Evolutionary conservation across 257 asterid genomes (phyloP).

Genomic region (Capsicum pubescens): DNA sequence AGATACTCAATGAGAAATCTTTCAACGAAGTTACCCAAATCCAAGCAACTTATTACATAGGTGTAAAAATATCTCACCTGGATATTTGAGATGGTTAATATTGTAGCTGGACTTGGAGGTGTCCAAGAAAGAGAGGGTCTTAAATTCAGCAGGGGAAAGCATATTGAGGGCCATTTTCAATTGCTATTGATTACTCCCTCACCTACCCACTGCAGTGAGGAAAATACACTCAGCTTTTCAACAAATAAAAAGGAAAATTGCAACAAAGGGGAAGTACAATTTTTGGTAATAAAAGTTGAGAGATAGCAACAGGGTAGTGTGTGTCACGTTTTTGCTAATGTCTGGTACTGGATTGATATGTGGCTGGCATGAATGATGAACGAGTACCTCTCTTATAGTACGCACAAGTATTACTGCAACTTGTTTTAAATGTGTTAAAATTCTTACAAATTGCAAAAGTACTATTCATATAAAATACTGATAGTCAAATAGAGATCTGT

Average conservation of each 20-base stretch:
- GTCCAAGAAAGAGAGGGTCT: slow-evolving; percentile 81
- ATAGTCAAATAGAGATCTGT: no score
- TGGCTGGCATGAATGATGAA: background rate
- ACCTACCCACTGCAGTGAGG: background rate
- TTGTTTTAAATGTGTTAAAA: no score
- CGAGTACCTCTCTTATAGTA: background rate
- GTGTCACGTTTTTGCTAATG: background rate
- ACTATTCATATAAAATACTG: no score
- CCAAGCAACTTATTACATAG: slow-evolving; percentile 7
- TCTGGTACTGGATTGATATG: slow-evolving; percentile 1
- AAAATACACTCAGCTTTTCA: background rate
- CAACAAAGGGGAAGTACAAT: background rate
- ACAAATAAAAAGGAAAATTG: background rate
- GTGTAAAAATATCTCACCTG: slow-evolving; percentile 37
- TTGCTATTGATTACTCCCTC: background rate
- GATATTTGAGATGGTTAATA: slow-evolving; percentile 61
- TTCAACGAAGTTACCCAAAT: background rate
- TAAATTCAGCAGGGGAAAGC: slow-evolving; percentile 69
- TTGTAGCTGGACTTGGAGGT: slow-evolving; percentile 64
- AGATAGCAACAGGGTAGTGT: background rate
- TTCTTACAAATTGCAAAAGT: no score
- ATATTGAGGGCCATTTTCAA: slow-evolving; percentile 68
- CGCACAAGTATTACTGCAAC: no score
- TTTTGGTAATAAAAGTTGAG: background rate
- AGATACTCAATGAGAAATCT: background rate